Evolutionary conservation across 441 rosid species (phyloP), one percentile per base, ranked within the genome.

Genomic region (Pelargonium fulgidum): DNA sequence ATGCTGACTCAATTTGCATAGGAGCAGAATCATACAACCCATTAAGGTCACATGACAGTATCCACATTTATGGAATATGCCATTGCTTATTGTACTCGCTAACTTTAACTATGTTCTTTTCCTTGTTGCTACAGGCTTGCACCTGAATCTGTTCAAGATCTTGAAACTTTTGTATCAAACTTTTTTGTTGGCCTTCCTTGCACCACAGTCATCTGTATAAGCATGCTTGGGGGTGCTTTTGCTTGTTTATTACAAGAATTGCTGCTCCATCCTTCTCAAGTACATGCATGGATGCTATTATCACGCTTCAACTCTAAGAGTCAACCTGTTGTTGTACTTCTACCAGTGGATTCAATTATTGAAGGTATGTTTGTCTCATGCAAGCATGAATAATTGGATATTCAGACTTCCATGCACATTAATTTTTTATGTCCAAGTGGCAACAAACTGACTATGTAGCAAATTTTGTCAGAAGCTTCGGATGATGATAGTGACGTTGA

Each of bases 291-390:
- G 94, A 78, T 95, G 82, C 74, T 92, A 71, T 68, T 90, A 69
- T 89, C 98, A 39, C 93, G 93, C 63, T 77, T 92, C 70, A 89
- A 78, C 72, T 81, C 78, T 33, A 75, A 80, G 68, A 81, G 69
- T 58, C 87, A 89, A 69, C 99, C 99, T 64, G 66, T 91, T 72
- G 82, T 88, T 74, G 67, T 85, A 77, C 98, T 92, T 77, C 75
- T 89, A 72, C 98, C 98, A n/a, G 80, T 87, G 75, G 80, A 84
- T 75, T 77, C 84, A 56, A 52, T 87, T 78, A 66, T 80, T 75
- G 90, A 87, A 90, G 99, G 99, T 95, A 84, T 64, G 62, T 41
- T 41, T 65, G 48, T 61, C 19, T 42, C 24, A 9, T 66, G 52
- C 17, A 42, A 50, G 16, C 9, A 24, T 68, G 50, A 66, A n/a